phyloP scores from a whole-genome alignment of 169 alveolate genomes.

The Eimeria falciformis region DNA sequence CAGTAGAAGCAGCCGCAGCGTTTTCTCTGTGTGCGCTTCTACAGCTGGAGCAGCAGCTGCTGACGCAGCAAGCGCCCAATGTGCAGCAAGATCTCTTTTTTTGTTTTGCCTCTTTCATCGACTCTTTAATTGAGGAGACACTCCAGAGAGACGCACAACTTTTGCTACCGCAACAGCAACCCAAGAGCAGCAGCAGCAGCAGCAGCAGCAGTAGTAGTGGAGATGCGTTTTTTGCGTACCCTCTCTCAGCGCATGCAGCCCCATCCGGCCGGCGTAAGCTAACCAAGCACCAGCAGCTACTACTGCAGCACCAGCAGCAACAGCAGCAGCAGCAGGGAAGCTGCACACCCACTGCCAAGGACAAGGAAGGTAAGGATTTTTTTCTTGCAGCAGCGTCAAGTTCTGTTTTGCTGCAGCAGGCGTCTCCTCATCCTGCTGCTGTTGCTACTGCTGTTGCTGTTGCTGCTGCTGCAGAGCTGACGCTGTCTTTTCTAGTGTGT shows the following conservation, averaged over 20 bases:
- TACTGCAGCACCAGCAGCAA: neutral
- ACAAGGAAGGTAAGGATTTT: neutral
- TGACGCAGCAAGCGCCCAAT: neutral
- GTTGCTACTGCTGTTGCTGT: neutral
- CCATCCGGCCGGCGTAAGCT: neutral
- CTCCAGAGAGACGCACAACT: conserved; percentile 20
- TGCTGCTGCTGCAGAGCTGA: conserved; percentile 7
- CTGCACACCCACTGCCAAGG: neutral
- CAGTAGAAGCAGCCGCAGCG: neutral
- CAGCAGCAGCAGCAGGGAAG: conserved; percentile 27
- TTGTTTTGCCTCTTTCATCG: neutral
- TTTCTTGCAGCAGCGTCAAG: neutral
- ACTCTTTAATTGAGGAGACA: neutral
- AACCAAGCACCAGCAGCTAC: neutral
- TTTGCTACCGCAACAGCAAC: conserved; percentile 1
- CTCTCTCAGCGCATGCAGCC: too few species aligned
- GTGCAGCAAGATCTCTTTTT: conserved; percentile 7
- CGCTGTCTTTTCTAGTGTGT: conserved; percentile 38
- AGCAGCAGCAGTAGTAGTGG: conserved; percentile 6
- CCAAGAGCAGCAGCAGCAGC: neutral
- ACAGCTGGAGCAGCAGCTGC: neutral
- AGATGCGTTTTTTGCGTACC: neutral
- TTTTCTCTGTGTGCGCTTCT: too few species aligned
- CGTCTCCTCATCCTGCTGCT: neutral
- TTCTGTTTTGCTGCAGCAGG: neutral